Percentiles rank a stretch among this genome's conserved stretches.
These are phyloP conservation scores for Calocybe indica DNA, from an alignment of 768 basidiomycete genomes.

Conservation along the genomic window DNA sequence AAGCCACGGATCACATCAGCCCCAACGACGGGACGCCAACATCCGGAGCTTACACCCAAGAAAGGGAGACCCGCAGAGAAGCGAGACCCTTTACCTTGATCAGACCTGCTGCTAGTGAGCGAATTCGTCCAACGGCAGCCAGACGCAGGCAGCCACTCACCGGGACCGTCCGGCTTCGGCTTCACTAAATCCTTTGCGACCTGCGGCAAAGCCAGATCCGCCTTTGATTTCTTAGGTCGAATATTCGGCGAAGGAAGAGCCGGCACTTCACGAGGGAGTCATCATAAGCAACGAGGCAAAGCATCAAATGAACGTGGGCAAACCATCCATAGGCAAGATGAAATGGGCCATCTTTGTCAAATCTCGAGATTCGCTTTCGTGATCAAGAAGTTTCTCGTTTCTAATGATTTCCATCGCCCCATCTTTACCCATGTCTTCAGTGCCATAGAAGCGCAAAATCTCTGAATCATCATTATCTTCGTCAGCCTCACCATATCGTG, in stretches of 20 bases:
- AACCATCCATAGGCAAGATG: conserved; percentile 53
- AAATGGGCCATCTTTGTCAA: not conserved
- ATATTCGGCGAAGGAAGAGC: not conserved
- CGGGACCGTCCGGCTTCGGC: conserved; percentile 4
- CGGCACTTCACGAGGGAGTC: not conserved
- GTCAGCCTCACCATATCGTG: conserved; percentile 1
- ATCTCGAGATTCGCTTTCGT: conserved; percentile 12
- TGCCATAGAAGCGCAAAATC: conserved; percentile 3
- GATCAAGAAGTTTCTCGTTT: conserved; percentile 51
- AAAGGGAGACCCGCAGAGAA: conserved; percentile 52
- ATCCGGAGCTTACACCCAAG: conserved; percentile 54
- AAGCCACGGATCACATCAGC: conserved; percentile 2
- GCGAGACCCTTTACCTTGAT: conserved; percentile 54
- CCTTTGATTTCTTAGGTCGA: not conserved
- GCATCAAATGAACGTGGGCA: not conserved
- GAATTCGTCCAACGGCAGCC: conserved; percentile 6
- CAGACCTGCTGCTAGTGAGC: conserved; percentile 18
- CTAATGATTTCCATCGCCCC: conserved; percentile 33
- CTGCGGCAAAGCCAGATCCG: not conserved
- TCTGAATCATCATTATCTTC: conserved; percentile 9
- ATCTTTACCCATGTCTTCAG: not conserved
- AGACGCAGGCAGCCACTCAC: conserved; percentile 18
- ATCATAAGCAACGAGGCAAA: not conserved
- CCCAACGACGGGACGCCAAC: not conserved
- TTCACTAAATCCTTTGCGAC: not conserved